Evolutionary conservation across 169 alveolate genomes (phyloP), one percentile per base, ranked within the genome.

Genomic region (Babesia divergens): DNA sequence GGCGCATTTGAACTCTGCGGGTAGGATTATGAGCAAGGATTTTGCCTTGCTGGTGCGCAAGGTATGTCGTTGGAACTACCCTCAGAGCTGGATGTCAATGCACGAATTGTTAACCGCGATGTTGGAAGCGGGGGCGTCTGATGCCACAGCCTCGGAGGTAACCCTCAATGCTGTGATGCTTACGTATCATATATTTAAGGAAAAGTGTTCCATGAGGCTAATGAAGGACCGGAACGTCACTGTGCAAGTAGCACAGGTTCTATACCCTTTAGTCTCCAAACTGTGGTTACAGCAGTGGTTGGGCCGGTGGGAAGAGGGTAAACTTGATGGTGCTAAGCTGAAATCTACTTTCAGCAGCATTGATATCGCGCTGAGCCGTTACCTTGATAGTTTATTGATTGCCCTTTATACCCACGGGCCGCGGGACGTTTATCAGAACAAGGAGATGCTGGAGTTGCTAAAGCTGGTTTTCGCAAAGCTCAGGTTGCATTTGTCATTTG

Each of bases 231-330:
- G 86, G 16, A 62, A 52, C 40, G 43, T 38, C 18, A 68, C 74
- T 6, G 38, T 14, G 14, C 53, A 67, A 3, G 7, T 77, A 34
- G 74, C 83, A 4, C 70, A 62, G 32, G 65, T 43, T 34, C 44
- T 62, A 50, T 77, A 38, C 22, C 86, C 81, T 16, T 55, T 31
- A 16, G 65, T 77, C 0, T 55, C 82, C 22, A 77, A 68, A 35
- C 55, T 77, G 18, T 77, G 86, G 86, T n/a, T 69, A 16, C 32
- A n/a, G 32, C 75, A 77, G 26, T 77, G 65, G 68, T 47, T 77
- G 37, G 46, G 35, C 5, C 56, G 59, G 16, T 69, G 82, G 81
- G 64, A 46, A 13, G 38, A 43, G n/a, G 69, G 75, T 24, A 37
- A 28, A 24, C 13, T 58, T 9, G 49, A 62, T 20, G 54, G 60